These are phyloP conservation scores for Leucaena leucocephala DNA, from an alignment of 306 rosid species.

Conservation along the genomic window DNA sequence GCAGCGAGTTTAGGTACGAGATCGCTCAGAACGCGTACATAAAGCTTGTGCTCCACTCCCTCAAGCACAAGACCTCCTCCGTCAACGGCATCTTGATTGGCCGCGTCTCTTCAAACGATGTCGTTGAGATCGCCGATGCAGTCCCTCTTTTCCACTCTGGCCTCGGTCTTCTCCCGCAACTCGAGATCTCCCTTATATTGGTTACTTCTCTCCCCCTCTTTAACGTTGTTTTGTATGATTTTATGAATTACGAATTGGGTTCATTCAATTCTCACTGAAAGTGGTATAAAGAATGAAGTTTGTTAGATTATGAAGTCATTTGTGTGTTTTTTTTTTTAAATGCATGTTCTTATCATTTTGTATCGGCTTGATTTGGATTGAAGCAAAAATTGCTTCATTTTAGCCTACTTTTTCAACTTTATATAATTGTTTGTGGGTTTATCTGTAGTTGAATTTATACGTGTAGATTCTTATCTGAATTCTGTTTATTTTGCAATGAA, in stretches of 20 bases:
- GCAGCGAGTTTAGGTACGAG: slow-evolving; percentile 69
- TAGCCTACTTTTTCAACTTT: not conserved
- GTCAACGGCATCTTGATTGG: slow-evolving; percentile 91
- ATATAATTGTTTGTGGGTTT: not conserved
- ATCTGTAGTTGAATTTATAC: not conserved
- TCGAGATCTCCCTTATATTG: slow-evolving; percentile 94
- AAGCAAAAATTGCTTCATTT: not conserved
- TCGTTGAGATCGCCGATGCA: slow-evolving; percentile 77
- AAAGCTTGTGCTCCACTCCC: slow-evolving; percentile 80
- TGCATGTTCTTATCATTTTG: slow-evolving; percentile 12
- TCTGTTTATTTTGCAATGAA: slow-evolving; percentile 10
- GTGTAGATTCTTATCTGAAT: not conserved
- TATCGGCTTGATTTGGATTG: slow-evolving; percentile 5
- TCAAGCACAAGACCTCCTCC: slow-evolving; percentile 82
- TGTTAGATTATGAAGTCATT: not conserved
- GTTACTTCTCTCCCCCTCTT: slow-evolving; percentile 34
- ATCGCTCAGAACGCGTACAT: slow-evolving; percentile 83
- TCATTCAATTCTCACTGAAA: slow-evolving; percentile 11
- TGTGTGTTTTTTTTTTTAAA: slow-evolving; percentile 28
- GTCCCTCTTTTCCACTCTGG: slow-evolving; percentile 95
- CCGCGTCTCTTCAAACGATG: slow-evolving; percentile 66
- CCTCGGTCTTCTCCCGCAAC: slow-evolving; percentile 89
- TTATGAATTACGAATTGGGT: not conserved
- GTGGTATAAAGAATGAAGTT: not conserved
- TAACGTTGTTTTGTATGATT: slow-evolving; percentile 23